Evolutionary conservation across 2,329 filamentous ascomycete species (phyloP).

Genomic region (Xylaria sp.): DNA sequence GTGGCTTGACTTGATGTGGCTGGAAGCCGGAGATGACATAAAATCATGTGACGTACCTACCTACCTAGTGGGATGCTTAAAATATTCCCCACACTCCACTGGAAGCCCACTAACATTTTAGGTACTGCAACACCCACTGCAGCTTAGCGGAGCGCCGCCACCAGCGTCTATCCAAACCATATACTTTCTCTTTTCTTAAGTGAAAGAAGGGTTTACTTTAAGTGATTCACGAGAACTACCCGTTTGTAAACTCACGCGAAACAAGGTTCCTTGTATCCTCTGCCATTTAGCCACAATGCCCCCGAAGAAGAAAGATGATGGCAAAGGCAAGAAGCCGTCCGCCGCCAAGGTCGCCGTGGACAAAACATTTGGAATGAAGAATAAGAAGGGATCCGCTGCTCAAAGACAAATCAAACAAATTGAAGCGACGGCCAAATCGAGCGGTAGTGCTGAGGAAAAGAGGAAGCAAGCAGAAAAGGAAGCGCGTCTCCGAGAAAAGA

Average conservation of each 20-base stretch:
- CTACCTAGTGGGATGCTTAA: constrained; percentile 34
- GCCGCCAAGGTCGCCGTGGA: constrained; percentile 80
- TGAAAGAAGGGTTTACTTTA: constrained; percentile 3
- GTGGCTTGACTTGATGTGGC: constrained; percentile 35
- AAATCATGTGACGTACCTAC: constrained; percentile 45
- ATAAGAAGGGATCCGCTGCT: constrained; percentile 93
- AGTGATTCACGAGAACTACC: constrained; percentile 1
- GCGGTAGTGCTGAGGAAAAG: constrained; percentile 89
- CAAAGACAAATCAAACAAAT: constrained; percentile 92
- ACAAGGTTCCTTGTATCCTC: neutral
- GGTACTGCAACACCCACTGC: constrained; percentile 28
- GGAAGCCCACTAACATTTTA: constrained; percentile 44
- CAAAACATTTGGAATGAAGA: constrained; percentile 99
- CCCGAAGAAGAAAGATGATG: constrained; percentile 70
- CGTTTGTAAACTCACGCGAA: neutral
- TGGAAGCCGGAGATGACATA: constrained; percentile 11
- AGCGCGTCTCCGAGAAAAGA: constrained; percentile 85
- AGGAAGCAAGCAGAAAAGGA: constrained; percentile 75
- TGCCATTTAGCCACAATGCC: constrained; percentile 66
- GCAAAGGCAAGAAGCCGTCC: constrained; percentile 65
- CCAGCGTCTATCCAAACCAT: constrained; percentile 18
- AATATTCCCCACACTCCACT: constrained; percentile 40
- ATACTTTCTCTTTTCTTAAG: constrained; percentile 25
- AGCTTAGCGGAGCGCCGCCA: constrained; percentile 38
- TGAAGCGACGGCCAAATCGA: constrained; percentile 75